Base-by-base conservation (phyloP, 2,329 filamentous ascomycete genomes). In the Aspergillus niger region DNA sequence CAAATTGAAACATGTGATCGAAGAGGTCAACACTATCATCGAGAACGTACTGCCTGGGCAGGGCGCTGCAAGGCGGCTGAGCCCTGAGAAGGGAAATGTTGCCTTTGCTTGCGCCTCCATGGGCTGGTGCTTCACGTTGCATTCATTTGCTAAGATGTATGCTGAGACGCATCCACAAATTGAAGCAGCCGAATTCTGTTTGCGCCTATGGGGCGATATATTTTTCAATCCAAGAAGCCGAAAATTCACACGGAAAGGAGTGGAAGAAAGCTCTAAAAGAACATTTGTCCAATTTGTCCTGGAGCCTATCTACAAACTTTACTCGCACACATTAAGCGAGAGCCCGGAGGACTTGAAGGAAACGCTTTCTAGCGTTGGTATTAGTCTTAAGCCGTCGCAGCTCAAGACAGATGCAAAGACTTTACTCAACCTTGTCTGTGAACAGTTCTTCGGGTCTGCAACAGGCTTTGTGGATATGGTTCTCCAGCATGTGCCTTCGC, bases 1-100 rank as follows among this genome's bases (percentile, higher is more conserved):
- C 83, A 99, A 99, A 82, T 83, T 99, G 57, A 98, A 97, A 79
- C 93, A 98, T 75, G 92, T 97, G n/a, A 87, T 99, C 56, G 95
- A 99, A 76, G 92, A 98, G 77, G 93, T 99, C 77, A 99, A 99
- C 78, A 97, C 92, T 1, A 82, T 95, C 67, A 98, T 99, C 70
- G 91, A 96, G 73, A 92, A 91, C 73, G 90, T 91, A 3, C 83
- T 92, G 28, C 94, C 95, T 3, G 89, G 91, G 2, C 86, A 87
- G 68, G 92, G 93, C 28, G 91, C 91, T 70, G 87, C 85, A 63
- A 87, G 86, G 76, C 87, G 95, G 65, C 78, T 99, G 64, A 98
- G 94, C 67, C 95, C 95, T 0, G 95, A 99, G 74, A 97, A 93
- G 79, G 95, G 95, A 63, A 99, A 99, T 73, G 95, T 99, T n/a